Conservation (phyloP, 1,284 basidiomycete species). For the Ceratobasidium sp. region DNA sequence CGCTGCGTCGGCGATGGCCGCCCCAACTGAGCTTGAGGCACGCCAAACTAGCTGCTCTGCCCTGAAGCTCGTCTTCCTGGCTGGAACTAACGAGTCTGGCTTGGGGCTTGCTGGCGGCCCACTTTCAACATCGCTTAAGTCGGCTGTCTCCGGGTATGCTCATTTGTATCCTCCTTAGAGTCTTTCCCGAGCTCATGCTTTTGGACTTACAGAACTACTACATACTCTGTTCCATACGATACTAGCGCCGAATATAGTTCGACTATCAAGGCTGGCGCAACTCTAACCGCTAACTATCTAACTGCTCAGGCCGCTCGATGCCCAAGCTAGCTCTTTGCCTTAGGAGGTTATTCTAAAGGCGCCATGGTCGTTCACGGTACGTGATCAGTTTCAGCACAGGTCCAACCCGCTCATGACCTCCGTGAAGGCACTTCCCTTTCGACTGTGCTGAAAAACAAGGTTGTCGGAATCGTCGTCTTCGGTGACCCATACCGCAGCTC, state of each 20-base stretch:
- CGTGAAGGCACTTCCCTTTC: conserved; percentile 21
- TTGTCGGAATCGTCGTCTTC: conserved; percentile 29
- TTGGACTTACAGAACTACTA: conserved; percentile 21
- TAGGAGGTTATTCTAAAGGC: conserved; percentile 38
- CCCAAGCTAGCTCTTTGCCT: conserved; percentile 24
- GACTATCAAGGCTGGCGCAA: conserved; percentile 28
- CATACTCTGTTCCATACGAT: conserved; percentile 37
- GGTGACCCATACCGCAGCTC: conserved; percentile 37
- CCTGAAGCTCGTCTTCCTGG: conserved; percentile 18
- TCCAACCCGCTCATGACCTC: neutral
- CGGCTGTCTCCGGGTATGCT: conserved; percentile 35
- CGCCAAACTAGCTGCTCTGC: conserved; percentile 37
- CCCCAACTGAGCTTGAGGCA: conserved; percentile 17
- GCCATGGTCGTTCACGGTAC: conserved; percentile 36
- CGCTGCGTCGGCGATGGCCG: conserved; percentile 6
- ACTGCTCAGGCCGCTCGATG: conserved; percentile 26
- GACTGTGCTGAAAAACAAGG: conserved; percentile 33
- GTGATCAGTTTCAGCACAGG: neutral
- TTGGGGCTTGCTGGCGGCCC: conserved; percentile 32
- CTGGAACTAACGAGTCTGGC: conserved; percentile 27
- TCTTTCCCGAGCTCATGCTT: neutral
- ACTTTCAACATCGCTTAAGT: conserved; percentile 1
- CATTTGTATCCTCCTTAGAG: neutral
- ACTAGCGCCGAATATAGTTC: conserved; percentile 33
- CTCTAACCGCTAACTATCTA: conserved; percentile 24